These are phyloP conservation scores for Cylindrodendrum hubeiense DNA, from an alignment of 2,329 filamentous ascomycete species.

Conservation along the genomic window DNA sequence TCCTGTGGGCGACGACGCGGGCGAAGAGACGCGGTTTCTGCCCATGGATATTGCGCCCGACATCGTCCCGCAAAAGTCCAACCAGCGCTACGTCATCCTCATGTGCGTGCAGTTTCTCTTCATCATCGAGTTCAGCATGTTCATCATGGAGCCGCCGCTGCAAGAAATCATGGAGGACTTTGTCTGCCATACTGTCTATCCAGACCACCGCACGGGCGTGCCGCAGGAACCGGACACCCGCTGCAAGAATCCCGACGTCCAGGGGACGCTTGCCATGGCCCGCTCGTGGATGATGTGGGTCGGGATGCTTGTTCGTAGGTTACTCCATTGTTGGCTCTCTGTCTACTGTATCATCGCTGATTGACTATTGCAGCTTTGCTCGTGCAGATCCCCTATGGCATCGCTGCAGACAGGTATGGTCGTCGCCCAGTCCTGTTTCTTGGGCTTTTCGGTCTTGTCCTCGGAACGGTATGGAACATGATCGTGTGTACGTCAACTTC, in stretches of 20 bases:
- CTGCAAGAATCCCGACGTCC: constrained; percentile 64
- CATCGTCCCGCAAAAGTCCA: constrained; percentile 34
- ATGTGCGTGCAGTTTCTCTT: constrained; percentile 55
- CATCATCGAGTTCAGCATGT: constrained; percentile 58
- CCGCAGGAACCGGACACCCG: constrained; percentile 51
- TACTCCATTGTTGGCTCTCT: neutral
- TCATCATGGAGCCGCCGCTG: constrained; percentile 54
- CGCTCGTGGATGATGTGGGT: constrained; percentile 59
- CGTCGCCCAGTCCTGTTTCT: constrained; percentile 56
- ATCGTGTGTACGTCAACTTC: constrained; percentile 47
- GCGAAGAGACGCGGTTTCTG: neutral
- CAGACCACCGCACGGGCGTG: constrained; percentile 50
- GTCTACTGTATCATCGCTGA: neutral
- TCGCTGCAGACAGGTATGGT: constrained; percentile 61
- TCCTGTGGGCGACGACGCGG: neutral
- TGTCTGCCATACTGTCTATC: constrained; percentile 62
- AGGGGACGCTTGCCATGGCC: constrained; percentile 65
- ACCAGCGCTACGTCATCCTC: constrained; percentile 45
- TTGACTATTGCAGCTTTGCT: constrained; percentile 49
- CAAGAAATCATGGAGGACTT: constrained; percentile 66
- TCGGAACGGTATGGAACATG: constrained; percentile 46
- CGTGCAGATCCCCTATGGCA: constrained; percentile 58
- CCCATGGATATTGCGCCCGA: constrained; percentile 7
- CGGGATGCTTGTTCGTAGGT: constrained; percentile 60
- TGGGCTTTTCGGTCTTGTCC: constrained; percentile 46